Evolutionary conservation across 1,284 basidiomycete genomes (phyloP).

Genomic region (Vanrija humicola): DNA sequence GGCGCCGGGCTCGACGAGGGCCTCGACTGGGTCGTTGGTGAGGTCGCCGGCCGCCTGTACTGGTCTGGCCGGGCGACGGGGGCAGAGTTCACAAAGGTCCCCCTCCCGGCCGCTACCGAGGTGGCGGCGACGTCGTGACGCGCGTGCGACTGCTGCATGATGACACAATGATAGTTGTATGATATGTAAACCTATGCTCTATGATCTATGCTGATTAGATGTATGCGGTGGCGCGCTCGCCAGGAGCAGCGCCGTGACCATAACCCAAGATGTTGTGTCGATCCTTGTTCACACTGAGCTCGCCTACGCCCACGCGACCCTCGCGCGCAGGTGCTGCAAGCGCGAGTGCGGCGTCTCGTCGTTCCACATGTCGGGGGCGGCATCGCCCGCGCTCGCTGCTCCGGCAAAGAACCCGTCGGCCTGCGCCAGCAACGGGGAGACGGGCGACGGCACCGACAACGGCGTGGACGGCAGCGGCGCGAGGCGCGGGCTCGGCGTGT

Average conservation of each 20-base stretch:
- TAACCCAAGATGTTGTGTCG: too few relatives aligned
- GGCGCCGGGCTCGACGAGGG: constrained; percentile 79
- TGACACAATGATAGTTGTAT: neutral
- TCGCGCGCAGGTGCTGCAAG: constrained; percentile 15
- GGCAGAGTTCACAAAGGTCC: neutral
- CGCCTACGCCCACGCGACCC: neutral
- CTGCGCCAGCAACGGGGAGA: neutral
- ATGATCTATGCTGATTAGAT: neutral
- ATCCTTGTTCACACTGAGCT: too few relatives aligned
- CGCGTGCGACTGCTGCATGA: neutral
- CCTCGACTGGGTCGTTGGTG: constrained; percentile 89
- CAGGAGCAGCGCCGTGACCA: neutral
- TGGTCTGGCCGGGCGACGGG: constrained; percentile 29
- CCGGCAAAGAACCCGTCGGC: neutral
- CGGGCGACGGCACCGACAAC: neutral
- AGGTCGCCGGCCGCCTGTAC: constrained; percentile 68
- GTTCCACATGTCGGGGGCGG: constrained; percentile 31
- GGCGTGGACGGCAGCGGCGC: neutral
- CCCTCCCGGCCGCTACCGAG: too few relatives aligned
- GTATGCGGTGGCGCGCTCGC: neutral
- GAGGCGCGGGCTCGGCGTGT: neutral
- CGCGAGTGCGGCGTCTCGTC: constrained; percentile 25
- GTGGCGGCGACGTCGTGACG: too few relatives aligned
- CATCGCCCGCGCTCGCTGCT: neutral
- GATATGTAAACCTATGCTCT: neutral